A percentile compares a stretch with the other conserved stretches of the same genome.
Conservation (phyloP, 495 filamentous ascomycete genomes). For the Penicillium paxilli region DNA sequence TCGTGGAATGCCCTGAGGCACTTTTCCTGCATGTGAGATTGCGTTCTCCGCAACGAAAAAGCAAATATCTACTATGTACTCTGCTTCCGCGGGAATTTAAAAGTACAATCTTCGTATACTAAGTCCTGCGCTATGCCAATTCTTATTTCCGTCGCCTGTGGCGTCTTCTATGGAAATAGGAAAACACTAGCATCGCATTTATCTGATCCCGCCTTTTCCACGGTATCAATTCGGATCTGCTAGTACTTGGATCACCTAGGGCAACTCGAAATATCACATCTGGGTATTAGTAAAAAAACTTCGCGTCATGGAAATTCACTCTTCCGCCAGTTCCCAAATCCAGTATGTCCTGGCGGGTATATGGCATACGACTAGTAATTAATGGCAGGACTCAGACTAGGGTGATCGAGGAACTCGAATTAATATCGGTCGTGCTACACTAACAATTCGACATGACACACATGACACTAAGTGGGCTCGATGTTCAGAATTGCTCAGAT, state of each 20-base stretch:
- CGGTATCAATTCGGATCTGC: background rate
- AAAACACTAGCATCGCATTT: background rate
- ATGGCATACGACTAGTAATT: too few relatives aligned
- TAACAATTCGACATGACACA: background rate
- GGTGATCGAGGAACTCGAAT: background rate
- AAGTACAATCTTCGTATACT: background rate
- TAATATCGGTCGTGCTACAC: too few relatives aligned
- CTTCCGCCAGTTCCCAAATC: background rate
- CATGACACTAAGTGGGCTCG: background rate
- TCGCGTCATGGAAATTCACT: background rate
- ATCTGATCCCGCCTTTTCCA: background rate
- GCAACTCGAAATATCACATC: too few relatives aligned
- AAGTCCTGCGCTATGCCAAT: background rate
- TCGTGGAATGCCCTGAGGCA: too few relatives aligned
- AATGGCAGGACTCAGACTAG: too few relatives aligned
- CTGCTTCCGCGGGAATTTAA: background rate
- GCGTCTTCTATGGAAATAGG: slow-evolving; percentile 3
- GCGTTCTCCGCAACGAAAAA: slow-evolving; percentile 1
- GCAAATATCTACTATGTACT: background rate
- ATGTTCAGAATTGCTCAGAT: background rate
- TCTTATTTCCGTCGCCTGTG: slow-evolving; percentile 8
- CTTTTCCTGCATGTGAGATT: background rate
- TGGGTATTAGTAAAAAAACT: too few relatives aligned
- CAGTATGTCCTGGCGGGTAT: background rate
- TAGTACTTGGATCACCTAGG: background rate